Base-by-base conservation (phyloP, 257 asterid species). In the Echium plantagineum region DNA sequence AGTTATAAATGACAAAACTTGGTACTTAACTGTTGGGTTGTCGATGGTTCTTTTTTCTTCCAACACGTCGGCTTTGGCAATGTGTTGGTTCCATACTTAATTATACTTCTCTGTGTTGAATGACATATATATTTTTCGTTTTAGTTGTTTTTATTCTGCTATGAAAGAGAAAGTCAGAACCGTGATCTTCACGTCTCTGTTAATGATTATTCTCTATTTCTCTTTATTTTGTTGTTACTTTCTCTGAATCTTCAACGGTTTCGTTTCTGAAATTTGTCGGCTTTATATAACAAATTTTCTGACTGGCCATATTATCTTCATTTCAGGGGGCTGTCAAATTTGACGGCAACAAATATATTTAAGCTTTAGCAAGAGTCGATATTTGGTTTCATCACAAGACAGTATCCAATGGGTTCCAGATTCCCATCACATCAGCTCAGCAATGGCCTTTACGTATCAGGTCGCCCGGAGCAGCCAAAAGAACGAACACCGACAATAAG, bases 361-460 rank as follows among this genome's bases (percentile, higher is more conserved):
- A 53, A 51, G 65, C 64, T 60, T 69, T 22, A 64, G 62, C 61
- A 35, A n/a, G 22, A 52, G 57, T 60, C 51, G 19, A 61, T 35
- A 62, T 69, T 47, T 64, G 57, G n/a, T 24, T 3, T 24, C 55
- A 42, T 62, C 68, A 24, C 63, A 65, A 67, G 73, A 57, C 66
- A 56, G 12, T 67, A 31, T 64, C 63, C 13, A 57, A 89, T 89
- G 97, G 97, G 95, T 69, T 84, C 95, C 63, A 75, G 97, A 71
- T 89, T 89, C 79, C 97, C 88, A 18, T 89, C 97, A 51, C 97
- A 89, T 78, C 93, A 86, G 81, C 94, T 89, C 62, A 86, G 95
- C 80, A 89, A 81, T 72, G 95, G 95, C 62, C 95, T 89, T 59
- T 84, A 74, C 26, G 95, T 89, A 42, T 86, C 97, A 0, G 97